phyloP scores from a whole-genome alignment of 2,329 filamentous ascomycete species.

The Colletotrichum tropicale region DNA sequence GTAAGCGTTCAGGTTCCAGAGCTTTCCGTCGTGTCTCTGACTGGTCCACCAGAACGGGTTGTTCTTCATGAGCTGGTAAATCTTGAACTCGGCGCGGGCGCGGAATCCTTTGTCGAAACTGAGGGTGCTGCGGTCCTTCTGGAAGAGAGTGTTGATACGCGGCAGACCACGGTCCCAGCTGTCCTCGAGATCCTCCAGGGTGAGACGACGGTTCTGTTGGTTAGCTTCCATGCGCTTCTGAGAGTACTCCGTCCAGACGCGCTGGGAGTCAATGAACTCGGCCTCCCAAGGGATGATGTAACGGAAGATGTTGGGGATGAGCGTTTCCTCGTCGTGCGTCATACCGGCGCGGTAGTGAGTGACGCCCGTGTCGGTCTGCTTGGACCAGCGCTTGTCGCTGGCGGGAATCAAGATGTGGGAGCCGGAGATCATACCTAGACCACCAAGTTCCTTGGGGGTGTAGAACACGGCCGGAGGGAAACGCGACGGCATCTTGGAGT shows the following conservation, averaged over 20 bases:
- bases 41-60: conserved; percentile 99
- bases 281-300: conserved; percentile 99
- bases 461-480: conserved; percentile 99
- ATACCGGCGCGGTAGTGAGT: conserved; percentile 97
- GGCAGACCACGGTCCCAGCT: conserved; percentile 98
- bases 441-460: conserved; percentile 96
- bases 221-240: conserved; percentile 97
- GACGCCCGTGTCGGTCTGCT: conserved; percentile 96
- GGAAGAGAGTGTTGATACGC: conserved; percentile 98
- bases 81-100: conserved; percentile 93
- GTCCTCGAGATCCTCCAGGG: conserved; percentile 94
- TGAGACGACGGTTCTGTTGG: conserved; percentile 93
- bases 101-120: conserved; percentile 99
- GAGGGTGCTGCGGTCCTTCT: conserved; percentile 95
- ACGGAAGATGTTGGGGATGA: conserved; percentile 98
- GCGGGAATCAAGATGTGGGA: conserved; percentile 97
- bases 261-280: conserved; percentile 98
- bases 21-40: conserved; percentile 93
- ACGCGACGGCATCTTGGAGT: conserved; percentile 99
- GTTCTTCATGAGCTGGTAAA: conserved; percentile 98
- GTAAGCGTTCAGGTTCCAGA: conserved; percentile 97
- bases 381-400: conserved; percentile 97
- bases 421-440: conserved; percentile 97
- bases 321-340: conserved; percentile 96
- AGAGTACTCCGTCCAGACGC: conserved; percentile 99